These are phyloP conservation scores for Mycena galopus DNA, from an alignment of 768 basidiomycete species.

Conservation along the genomic window DNA sequence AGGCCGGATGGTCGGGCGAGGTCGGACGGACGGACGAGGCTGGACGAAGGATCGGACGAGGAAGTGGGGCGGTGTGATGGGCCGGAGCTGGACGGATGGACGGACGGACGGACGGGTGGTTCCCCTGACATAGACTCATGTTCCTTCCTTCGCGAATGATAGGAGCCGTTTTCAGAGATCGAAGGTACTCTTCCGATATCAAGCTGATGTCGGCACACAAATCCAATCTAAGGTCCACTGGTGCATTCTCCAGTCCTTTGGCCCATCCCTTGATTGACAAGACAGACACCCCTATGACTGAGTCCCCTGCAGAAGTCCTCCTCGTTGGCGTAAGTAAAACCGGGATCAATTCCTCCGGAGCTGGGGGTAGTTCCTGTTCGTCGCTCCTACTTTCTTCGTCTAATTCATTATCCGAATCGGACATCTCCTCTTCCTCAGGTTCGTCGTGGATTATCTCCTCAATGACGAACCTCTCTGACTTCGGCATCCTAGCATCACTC, in stretches of 20 bases:
- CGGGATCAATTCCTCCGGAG: no score
- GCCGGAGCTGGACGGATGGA: no score
- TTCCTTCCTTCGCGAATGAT: background rate
- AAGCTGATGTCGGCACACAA: background rate
- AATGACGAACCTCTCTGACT: background rate
- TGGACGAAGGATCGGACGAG: no score
- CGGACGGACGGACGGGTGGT: no score
- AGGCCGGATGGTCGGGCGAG: no score
- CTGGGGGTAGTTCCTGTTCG: no score
- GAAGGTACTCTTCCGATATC: background rate
- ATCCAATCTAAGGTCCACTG: slow-evolving; percentile 1
- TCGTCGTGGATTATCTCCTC: background rate
- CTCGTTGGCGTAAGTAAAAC: no score
- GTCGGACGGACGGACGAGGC: no score
- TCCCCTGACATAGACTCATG: no score
- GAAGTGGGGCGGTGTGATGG: no score
- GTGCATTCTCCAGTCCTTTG: background rate
- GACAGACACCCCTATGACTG: background rate
- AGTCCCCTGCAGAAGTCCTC: no score
- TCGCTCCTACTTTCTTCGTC: no score
- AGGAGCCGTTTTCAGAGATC: background rate
- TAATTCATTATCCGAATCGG: background rate
- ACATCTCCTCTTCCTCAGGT: background rate
- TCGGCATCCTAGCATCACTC: background rate
- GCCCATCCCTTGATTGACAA: background rate